A percentile compares a stretch with the other conserved stretches of the same genome.
Conservation (phyloP, 1,284 basidiomycete genomes). For the Schizophyllum amplum region DNA sequence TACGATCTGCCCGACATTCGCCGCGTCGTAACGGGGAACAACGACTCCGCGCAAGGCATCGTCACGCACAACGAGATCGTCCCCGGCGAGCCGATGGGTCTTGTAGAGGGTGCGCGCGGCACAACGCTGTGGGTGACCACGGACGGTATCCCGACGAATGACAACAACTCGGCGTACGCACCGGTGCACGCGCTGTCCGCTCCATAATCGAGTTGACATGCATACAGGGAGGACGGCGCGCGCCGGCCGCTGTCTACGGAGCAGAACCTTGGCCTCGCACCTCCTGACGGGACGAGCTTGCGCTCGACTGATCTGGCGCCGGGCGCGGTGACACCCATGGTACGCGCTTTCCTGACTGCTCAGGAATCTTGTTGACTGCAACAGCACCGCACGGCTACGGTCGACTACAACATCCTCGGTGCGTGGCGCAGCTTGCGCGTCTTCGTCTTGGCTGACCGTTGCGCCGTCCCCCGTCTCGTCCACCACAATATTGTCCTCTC, state of each 20-base stretch:
- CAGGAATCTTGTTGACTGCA: neutral
- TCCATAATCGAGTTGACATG: too few species aligned
- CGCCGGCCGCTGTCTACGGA: conserved; percentile 27
- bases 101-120: conserved; percentile 20
- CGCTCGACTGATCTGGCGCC: conserved; percentile 53
- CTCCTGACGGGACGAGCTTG: conserved; percentile 38
- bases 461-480: neutral
- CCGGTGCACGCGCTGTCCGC: too few species aligned
- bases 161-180: conserved; percentile 43
- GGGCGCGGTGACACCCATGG: conserved; percentile 41
- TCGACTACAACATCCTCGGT: conserved; percentile 59
- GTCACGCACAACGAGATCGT: conserved; percentile 25
- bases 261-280: conserved; percentile 35
- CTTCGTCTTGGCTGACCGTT: neutral
- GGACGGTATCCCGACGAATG: conserved; percentile 41
- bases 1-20: conserved; percentile 28
- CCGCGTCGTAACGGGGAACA: conserved; percentile 45
- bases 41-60: conserved; percentile 25
- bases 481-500: too few species aligned
- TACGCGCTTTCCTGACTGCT: conserved; percentile 18
- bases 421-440: conserved; percentile 11
- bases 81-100: conserved; percentile 18
- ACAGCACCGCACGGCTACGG: conserved; percentile 41
- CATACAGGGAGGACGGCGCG: conserved; percentile 42
- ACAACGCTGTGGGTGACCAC: conserved; percentile 40